Base-by-base conservation (phyloP, 2,329 filamentous ascomycete species). In the Penicillium sp. region DNA sequence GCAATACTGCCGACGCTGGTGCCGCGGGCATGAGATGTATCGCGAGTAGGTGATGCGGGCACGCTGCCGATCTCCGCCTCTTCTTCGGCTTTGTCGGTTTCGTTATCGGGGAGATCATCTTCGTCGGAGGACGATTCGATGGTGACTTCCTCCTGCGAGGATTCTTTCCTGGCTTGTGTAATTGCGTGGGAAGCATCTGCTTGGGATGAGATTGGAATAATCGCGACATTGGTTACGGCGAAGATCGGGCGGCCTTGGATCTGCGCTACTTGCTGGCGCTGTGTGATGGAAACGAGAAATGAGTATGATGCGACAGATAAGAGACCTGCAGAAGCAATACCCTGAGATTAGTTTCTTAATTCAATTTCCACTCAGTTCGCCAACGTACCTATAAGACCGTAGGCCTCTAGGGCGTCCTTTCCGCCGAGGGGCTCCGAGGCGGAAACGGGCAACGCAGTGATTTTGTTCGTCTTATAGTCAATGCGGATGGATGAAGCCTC, bases 201-300 rank as follows among this genome's bases (percentile, higher is more conserved):
- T 67, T 88, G 87, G 6, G 89, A 93, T 2, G 87, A 84, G 52
- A 94, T 86, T 0, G 94, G 94, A 6, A 96, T 96, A n/a, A 97
- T 79, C 7, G 91, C 88, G 33, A 97, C 90, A 65, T 95, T 91
- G 43, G 89, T 94, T 58, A 97, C 85, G 39, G 91, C 87, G 73
- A 95, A 99, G 54, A 97, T 80, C 0, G 92, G 88, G 54, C 84
- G 87, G 6, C 91, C 91, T 62, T 87, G 86, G 49, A 97, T 86
- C 62, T 92, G 88, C 3, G 94, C 94, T 49, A 97, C 92, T 72
- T 96, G 90, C 68, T 95, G 85, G 46, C 93, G 89, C 57, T 87
- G 85, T 23, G 88, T 92, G 67, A 99, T 95, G 11, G 91, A 88
- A 57, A 99, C 84, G 7, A 99, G 83, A 74, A 93, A 97, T 62